Evolutionary conservation across 2,329 filamentous ascomycete species (phyloP), one percentile per base, ranked within the genome.

Genomic region (Ophiostoma angusticollis): DNA sequence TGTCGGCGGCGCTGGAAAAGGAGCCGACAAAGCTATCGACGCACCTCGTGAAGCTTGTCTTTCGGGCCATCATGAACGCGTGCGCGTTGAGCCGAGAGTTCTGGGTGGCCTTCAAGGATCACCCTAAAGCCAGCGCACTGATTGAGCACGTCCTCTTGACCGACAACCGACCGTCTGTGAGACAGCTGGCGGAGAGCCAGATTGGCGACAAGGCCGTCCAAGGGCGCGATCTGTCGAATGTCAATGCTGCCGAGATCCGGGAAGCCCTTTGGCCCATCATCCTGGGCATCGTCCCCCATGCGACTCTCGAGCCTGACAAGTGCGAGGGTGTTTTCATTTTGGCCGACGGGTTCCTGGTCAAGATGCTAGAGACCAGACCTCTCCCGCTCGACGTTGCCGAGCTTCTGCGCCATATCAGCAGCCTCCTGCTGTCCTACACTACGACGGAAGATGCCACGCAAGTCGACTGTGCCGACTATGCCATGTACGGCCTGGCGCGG

Each of bases 221-320:
- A n/a, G 21, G 9, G 4, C 19, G 17, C 44, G 43, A 52, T 41
- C 45, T 49, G 43, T 45, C 49, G 5, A 45, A 47, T 12, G 53
- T 61, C 11, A 50, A 51, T 9, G 50, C 60, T 3, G 44, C 54
- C 3, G 58, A 61, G 11, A 64, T 70, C 39, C 58, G 61, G 12
- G 52, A 58, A 13, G 58, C 65, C 24, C 65, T 72, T 43, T 72
- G 68, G 68, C 62, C 67, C 2, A 45, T 63, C 8, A 46, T 65
- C 9, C 54, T 55, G 7, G 50, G 50, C 11, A 51, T 67, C 21
- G 49, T 67, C 6, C 56, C 54, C 13, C 50, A 52, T 35, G 62
- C 61, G 17, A 51, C 54, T 4, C 34, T 24, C 1, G 47, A 52
- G 39, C 53, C 60, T 9, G 40, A 37, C 6, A 54, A 57, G 22